Percentiles rank a stretch among this genome's conserved stretches.
Conservation (phyloP, 208 protist genomes). For the Blechomonas ayalai region DNA sequence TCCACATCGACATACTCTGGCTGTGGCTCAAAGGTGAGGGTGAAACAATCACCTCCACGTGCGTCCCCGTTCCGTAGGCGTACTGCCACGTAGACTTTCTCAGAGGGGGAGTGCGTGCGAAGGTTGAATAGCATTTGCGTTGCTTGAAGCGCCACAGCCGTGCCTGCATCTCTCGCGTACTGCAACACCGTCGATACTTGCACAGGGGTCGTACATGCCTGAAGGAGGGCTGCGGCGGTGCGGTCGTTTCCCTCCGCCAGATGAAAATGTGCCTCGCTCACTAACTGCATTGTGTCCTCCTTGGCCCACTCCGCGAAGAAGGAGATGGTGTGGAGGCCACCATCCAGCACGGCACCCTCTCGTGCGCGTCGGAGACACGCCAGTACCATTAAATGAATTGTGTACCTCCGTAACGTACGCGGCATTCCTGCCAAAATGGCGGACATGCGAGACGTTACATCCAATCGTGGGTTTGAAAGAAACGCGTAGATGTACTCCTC, state of each 20-base stretch:
- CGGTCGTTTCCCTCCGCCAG: constrained; percentile 17
- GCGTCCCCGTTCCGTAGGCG: neutral
- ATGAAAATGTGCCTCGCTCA: constrained; percentile 11
- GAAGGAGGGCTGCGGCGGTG: constrained; percentile 29
- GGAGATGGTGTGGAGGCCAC: neutral
- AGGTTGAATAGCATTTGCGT: constrained; percentile 6
- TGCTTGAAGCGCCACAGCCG: constrained; percentile 12
- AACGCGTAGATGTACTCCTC: too few species aligned
- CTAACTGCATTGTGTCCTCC: neutral
- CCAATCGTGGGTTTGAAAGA: too few species aligned
- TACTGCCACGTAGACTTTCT: constrained; percentile 14
- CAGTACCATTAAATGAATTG: neutral
- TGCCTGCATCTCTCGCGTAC: constrained; percentile 16
- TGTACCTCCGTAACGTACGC: constrained; percentile 9
- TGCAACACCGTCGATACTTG: constrained; percentile 34
- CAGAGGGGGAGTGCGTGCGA: constrained; percentile 1
- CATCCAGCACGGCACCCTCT: neutral
- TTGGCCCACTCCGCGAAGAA: too few species aligned
- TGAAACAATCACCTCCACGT: neutral
- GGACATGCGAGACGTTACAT: too few species aligned
- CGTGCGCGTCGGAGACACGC: neutral
- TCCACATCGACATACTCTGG: too few species aligned
- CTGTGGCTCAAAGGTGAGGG: constrained; percentile 5
- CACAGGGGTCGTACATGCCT: constrained; percentile 22
- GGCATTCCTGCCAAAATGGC: constrained; percentile 6